phyloP scores from a whole-genome alignment of 164 flowering plant genomes.

The Taxillus chinensis region DNA sequence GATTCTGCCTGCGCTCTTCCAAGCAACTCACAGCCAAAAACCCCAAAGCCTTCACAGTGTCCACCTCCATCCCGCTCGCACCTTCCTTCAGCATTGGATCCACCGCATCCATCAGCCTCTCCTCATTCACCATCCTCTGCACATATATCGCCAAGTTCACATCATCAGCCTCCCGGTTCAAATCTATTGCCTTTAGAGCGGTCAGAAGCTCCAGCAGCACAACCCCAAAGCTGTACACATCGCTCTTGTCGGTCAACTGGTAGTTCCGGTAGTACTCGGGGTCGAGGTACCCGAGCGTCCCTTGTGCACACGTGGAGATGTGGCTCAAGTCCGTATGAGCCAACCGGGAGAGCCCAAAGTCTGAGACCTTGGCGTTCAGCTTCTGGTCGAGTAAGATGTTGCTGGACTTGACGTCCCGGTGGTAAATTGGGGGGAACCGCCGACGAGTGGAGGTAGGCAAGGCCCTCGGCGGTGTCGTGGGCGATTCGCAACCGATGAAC shows the following conservation, averaged over 20 bases:
- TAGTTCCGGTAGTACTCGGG: conserved; percentile 54
- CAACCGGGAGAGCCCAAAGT: conserved; percentile 52
- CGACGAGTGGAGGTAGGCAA: conserved; percentile 51
- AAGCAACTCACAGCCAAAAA: conserved; percentile 44
- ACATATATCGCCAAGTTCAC: conserved; percentile 46
- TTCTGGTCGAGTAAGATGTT: conserved; percentile 50
- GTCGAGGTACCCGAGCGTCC: conserved; percentile 53
- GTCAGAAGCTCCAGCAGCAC: conserved; percentile 51
- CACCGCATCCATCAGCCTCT: conserved; percentile 31
- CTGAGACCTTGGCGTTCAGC: conserved; percentile 43
- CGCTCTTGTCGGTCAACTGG: conserved; percentile 60
- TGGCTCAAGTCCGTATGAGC: conserved; percentile 46
- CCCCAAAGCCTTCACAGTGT: conserved; percentile 49
- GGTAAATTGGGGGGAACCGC: conserved; percentile 50
- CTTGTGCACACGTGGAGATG: conserved; percentile 58
- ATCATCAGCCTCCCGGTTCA: conserved; percentile 31
- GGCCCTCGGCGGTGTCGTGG: conserved; percentile 45
- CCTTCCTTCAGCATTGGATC: conserved; percentile 30
- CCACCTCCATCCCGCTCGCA: conserved; percentile 29
- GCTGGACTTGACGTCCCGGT: conserved; percentile 52
- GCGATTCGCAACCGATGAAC: conserved; percentile 31
- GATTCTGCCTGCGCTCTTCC: conserved; percentile 42
- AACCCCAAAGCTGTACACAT: conserved; percentile 58
- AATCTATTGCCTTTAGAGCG: conserved; percentile 44
- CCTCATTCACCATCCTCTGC: conserved; percentile 32